Evolutionary conservation across 2,329 filamentous ascomycete genomes (phyloP).

Genomic region (Didymella arachidicola): DNA sequence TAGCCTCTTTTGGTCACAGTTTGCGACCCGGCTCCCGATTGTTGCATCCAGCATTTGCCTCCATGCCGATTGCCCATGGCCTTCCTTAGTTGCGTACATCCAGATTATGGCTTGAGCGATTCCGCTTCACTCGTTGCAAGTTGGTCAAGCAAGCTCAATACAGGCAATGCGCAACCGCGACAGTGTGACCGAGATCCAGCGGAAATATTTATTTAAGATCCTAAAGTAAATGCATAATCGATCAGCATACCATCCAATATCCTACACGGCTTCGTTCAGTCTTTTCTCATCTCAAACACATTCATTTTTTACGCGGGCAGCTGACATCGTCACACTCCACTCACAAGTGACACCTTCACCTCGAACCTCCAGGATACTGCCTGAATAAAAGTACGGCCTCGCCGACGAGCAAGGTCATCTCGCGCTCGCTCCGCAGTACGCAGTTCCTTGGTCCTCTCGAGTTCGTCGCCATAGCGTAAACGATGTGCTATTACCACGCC

Average conservation of each 20-base stretch:
- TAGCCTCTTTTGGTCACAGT: constrained; percentile 19
- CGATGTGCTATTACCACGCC: constrained; percentile 60
- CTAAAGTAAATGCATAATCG: neutral
- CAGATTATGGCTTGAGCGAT: constrained; percentile 13
- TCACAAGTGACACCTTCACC: neutral
- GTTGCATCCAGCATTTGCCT: constrained; percentile 12
- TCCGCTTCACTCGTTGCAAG: constrained; percentile 20
- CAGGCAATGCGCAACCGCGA: neutral
- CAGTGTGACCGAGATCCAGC: neutral
- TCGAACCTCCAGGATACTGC: neutral
- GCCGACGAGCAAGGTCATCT: neutral
- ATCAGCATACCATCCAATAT: neutral
- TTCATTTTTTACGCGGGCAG: neutral
- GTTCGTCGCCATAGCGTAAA: neutral
- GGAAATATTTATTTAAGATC: neutral
- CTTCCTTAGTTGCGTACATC: constrained; percentile 27
- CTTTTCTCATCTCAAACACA: neutral
- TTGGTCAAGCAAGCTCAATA: constrained; percentile 26
- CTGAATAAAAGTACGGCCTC: neutral
- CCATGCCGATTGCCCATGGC: constrained; percentile 18
- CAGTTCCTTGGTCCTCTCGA: too few species aligned
- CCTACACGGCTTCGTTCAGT: neutral
- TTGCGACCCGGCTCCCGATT: constrained; percentile 19
- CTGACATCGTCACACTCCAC: constrained; percentile 8
- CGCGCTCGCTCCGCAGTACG: too few species aligned